Percentiles rank a stretch among this genome's conserved stretches.
Evolutionary conservation across 352 stramenopile genomes (phyloP).

Genomic region (Pythium monospermum): DNA sequence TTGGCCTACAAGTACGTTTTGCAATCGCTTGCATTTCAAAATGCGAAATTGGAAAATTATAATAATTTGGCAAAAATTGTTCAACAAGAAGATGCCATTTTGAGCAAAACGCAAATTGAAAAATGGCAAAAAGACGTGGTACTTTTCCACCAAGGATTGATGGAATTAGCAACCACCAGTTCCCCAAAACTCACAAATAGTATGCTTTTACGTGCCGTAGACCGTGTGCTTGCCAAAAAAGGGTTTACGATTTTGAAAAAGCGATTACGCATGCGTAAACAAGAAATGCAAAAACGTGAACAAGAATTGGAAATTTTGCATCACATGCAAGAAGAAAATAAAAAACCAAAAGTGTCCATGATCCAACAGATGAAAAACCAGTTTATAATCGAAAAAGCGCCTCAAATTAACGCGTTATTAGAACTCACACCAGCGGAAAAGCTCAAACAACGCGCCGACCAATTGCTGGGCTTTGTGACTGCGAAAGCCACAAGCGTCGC

Average conservation of each 20-base stretch:
- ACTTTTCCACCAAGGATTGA: slow-evolving; percentile 19
- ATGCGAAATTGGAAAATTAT: slow-evolving; percentile 57
- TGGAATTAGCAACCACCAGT: slow-evolving; percentile 18
- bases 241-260: slow-evolving; percentile 33
- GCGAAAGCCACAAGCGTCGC: slow-evolving; percentile 28
- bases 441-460: slow-evolving; percentile 32
- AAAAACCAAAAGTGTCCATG: slow-evolving; percentile 32
- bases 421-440: slow-evolving; percentile 53
- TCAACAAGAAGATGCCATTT: slow-evolving; percentile 33
- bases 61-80: slow-evolving; percentile 47
- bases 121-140: slow-evolving; percentile 45
- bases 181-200: slow-evolving; percentile 18
- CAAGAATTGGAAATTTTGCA: slow-evolving; percentile 39
- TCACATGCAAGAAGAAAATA: slow-evolving; percentile 33
- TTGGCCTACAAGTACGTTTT: slow-evolving; percentile 47
- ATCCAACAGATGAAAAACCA: slow-evolving; percentile 42
- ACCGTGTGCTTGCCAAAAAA: slow-evolving; percentile 47
- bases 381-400: slow-evolving; percentile 44
- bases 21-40: slow-evolving; percentile 34
- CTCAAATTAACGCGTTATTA: slow-evolving; percentile 43
- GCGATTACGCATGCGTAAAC: slow-evolving; percentile 32
- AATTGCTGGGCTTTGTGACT: slow-evolving; percentile 39
- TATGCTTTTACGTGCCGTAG: slow-evolving; percentile 25
- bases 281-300: slow-evolving; percentile 48
- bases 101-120: slow-evolving; percentile 49